phyloP scores from a whole-genome alignment of 2,329 filamentous ascomycete species.

The Pseudogymnoascus sp. region DNA sequence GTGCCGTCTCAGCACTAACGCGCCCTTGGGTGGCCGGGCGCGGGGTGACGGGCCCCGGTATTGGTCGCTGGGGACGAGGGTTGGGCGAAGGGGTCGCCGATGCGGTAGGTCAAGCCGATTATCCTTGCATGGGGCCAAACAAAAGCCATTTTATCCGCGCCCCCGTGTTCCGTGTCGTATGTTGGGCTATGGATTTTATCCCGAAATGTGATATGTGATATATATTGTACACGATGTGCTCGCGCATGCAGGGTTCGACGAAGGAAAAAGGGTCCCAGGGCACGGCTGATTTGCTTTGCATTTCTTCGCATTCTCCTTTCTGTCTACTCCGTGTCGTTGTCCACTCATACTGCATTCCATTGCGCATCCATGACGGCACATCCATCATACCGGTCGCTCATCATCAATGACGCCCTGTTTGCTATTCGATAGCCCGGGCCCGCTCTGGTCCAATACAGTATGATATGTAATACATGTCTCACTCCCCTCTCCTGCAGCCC shows the following conservation, averaged over 20 bases:
- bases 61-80: not conserved
- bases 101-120: not conserved
- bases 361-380: constrained; percentile 1
- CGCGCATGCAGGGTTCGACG: not conserved
- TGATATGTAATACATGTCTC: constrained; percentile 8
- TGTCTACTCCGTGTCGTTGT: not conserved
- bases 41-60: not conserved
- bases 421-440: not conserved
- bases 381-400: not conserved
- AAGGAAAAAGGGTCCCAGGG: not conserved
- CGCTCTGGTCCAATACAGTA: not conserved
- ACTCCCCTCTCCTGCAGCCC: constrained; percentile 3
- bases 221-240: not conserved
- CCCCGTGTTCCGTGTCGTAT: not conserved
- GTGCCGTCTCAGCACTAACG: constrained; percentile 5
- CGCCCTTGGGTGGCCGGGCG: not conserved
- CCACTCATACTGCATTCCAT: not conserved
- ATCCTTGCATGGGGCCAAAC: not conserved
- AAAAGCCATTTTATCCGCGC: not conserved
- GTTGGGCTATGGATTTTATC: not conserved
- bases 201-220: not conserved
- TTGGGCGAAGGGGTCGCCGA: not conserved
- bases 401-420: not conserved
- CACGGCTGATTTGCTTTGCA: not conserved
- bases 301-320: constrained; percentile 1